Evolutionary conservation across 169 alveolate species (phyloP), one percentile per base, ranked within the genome.

Genomic region (Plasmodium gaboni): DNA sequence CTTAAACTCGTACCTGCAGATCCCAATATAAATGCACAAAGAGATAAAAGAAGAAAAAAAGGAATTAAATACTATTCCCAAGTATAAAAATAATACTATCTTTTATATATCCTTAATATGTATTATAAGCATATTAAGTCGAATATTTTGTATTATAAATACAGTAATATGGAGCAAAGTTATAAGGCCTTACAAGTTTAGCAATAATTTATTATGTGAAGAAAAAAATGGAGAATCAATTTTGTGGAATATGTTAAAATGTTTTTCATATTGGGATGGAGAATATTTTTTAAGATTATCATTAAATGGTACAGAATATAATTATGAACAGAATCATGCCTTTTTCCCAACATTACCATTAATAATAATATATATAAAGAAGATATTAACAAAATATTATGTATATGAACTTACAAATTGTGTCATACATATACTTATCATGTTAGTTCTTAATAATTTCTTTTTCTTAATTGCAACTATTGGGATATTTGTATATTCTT

Each of bases 321-420:
- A 67, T n/a, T 76, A 73, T 64, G 95, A 92, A 73, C 94, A 94
- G 28, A 88, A 91, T 38, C 87, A 88, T 44, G 95, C 96, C 1
- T 94, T 94, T 89, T 91, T 94, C 69, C 96, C 96, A 8, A 51
- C 93, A 72, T 74, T 92, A 10, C 95, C 96, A 26, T 89, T 68
- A 59, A 22, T 94, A 17, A 57, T 83, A 46, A 74, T 61, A 48
- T 70, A 19, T 74, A 13, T 48, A 60, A 59, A 67, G 26, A 72
- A 64, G 22, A 9, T 86, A 55, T 4, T 86, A 51, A 55, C 9
- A 22, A 13, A 17, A 38, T 17, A 24, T 3, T 10, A 3, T 5
- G 1, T 86, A 22, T 19, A 28, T 50, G 28, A 86, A 38, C n/a
- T 7, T 4, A 15, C 42, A 17, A 13, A 65, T 24, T 86, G 92